Evolutionary conservation across 306 rosid genomes (phyloP), one percentile per base, ranked within the genome.

Genomic region (Cicer cuneatum): DNA sequence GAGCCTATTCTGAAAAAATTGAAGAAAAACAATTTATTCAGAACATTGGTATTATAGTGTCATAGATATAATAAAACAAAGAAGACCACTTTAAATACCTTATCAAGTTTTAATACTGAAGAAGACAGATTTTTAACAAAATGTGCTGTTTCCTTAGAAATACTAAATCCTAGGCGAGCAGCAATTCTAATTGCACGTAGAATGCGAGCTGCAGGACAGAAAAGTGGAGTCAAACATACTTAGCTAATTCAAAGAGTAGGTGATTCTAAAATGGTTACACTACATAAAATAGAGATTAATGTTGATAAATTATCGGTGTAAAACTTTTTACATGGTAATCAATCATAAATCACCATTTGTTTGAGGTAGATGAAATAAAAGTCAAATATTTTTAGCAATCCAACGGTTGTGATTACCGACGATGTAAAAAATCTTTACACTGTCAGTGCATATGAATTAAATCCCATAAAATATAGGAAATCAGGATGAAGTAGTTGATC

Each of bases 161-260:
- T 60, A 45, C 72, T 76, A 81, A 91, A 91, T 53, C 87, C 87
- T 77, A 91, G 87, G 57, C 90, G 87, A 67, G 93, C 95, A 51
- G 93, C 92, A 39, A 91, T 65, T 74, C 97, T 85, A 77, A 92
- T 76, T 65, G 83, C 97, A 78, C 93, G 90, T 58, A 92, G 83
- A 66, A 92, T 89, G 62, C 91, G 91, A 85, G 97, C 93, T 92
- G 86, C 85, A 80, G 19, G 35, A 33, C 73, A 53, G 40, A 60
- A 61, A 86, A 21, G 68, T 7, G 72, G 51, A 72, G 71, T 66
- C 39, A 54, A 43, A 63, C 8, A 43, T 45, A 19, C 35, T 47
- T 41, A 13, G 19, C 74, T 9, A 73, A 12, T 15, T 19, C 59
- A 7, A 72, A 77, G 45, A 4, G 47, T 15, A 4, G 71, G 53